These are phyloP conservation scores for Lycium barbarum DNA, from an alignment of 257 asterid species.

Conservation along the genomic window DNA sequence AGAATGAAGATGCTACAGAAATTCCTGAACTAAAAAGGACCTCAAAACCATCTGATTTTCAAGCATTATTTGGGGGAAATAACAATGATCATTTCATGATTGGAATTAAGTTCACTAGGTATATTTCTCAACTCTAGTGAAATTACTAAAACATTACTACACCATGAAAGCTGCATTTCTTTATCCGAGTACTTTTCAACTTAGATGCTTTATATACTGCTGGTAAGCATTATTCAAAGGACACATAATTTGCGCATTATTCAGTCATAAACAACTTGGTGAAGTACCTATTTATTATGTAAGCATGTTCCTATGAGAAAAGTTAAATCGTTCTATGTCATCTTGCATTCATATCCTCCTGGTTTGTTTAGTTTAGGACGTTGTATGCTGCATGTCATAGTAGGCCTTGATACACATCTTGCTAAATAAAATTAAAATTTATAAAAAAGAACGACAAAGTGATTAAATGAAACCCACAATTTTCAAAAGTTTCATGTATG, in stretches of 20 bases:
- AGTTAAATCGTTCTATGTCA: neutral
- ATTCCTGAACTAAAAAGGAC: slow-evolving; percentile 52
- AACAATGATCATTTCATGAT: slow-evolving; percentile 89
- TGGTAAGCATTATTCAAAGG: slow-evolving; percentile 1
- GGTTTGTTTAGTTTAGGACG: neutral
- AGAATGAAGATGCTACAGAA: slow-evolving; percentile 55
- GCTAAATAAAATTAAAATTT: slow-evolving; percentile 7
- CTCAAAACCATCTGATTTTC: slow-evolving; percentile 78
- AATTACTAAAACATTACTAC: neutral
- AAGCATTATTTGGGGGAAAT: slow-evolving; percentile 76
- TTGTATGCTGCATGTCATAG: neutral
- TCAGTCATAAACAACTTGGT: neutral
- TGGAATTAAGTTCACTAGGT: slow-evolving; percentile 88
- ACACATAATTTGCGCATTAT: neutral
- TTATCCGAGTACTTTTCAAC: slow-evolving; percentile 29
- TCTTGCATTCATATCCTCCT: neutral
- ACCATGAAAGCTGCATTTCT: slow-evolving; percentile 30
- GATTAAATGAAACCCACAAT: slow-evolving; percentile 2
- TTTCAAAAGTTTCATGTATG: slow-evolving; percentile 14
- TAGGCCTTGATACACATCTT: neutral
- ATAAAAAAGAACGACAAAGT: too few relatives aligned
- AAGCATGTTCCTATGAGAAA: slow-evolving; percentile 20
- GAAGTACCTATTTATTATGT: slow-evolving; percentile 11
- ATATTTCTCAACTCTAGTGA: slow-evolving; percentile 33
- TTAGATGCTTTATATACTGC: neutral